Percentiles rank a stretch among this genome's conserved stretches.
phyloP scores from a whole-genome alignment of 2,329 filamentous ascomycete species.

The Colletotrichum coccodes region DNA sequence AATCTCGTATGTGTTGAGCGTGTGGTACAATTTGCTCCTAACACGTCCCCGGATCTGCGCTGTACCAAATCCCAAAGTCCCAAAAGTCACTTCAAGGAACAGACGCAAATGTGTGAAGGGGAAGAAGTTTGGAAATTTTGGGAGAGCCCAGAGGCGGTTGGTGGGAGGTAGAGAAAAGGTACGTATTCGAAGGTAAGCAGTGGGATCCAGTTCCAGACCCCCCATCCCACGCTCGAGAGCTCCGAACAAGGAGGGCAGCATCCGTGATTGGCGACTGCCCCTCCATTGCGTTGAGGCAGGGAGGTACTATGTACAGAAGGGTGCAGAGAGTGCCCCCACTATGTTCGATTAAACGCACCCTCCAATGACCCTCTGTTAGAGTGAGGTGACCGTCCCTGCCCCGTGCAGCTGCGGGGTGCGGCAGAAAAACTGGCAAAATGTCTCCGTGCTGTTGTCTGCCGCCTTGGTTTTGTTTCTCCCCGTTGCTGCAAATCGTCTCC shows the following conservation, averaged over 20 bases:
- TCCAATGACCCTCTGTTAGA: not conserved
- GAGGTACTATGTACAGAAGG: not conserved
- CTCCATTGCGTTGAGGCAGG: slow-evolving; percentile 4
- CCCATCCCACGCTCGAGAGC: slow-evolving; percentile 8
- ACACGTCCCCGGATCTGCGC: slow-evolving; percentile 15
- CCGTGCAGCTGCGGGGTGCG: slow-evolving; percentile 6
- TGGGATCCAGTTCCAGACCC: not conserved
- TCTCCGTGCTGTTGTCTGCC: not conserved
- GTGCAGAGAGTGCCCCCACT: not conserved
- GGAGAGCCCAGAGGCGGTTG: not conserved
- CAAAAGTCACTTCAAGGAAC: not conserved
- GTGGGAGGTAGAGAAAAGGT: not conserved
- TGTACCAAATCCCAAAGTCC: not conserved
- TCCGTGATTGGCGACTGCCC: slow-evolving; percentile 10
- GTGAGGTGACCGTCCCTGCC: slow-evolving; percentile 5
- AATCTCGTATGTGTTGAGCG: slow-evolving; percentile 11
- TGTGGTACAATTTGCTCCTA: slow-evolving; percentile 14
- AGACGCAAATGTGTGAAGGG: not conserved
- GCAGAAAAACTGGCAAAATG: not conserved
- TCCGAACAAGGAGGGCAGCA: slow-evolving; percentile 8
- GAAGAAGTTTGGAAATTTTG: slow-evolving; percentile 6
- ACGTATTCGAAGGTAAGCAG: not conserved
- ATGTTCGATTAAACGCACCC: not conserved
- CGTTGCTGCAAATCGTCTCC: not conserved
- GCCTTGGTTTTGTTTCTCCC: not conserved